phyloP scores from a whole-genome alignment of 2,329 filamentous ascomycete genomes.

The Monilinia aucupariae region DNA sequence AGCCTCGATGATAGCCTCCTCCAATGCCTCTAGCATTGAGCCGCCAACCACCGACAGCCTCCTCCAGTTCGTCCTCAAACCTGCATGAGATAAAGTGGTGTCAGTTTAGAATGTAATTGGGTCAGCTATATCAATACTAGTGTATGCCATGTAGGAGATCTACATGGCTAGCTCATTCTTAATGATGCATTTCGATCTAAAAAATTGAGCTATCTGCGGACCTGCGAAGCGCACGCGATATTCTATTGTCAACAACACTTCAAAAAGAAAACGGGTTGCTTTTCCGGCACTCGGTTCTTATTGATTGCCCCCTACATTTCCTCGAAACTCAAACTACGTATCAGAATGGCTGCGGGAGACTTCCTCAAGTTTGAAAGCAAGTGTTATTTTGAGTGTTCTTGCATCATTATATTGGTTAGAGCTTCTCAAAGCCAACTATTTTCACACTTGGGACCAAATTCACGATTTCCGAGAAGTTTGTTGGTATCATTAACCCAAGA shows the following conservation, averaged over 20 bases:
- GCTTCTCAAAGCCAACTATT: not conserved
- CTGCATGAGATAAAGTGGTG: not conserved
- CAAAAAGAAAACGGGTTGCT: rapidly evolving
- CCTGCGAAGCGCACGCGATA: not conserved
- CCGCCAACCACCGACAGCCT: not conserved
- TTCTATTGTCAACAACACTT: not conserved
- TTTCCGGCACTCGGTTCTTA: not conserved
- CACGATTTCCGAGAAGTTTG: not conserved
- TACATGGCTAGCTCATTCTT: not conserved
- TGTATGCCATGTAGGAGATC: not conserved
- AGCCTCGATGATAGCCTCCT: not conserved
- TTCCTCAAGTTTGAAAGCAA: not conserved
- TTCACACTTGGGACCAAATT: not conserved
- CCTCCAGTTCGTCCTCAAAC: too few relatives aligned
- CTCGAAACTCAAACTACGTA: too few relatives aligned
- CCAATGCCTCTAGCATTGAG: not conserved
- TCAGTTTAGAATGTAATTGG: not conserved
- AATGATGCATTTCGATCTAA: not conserved
- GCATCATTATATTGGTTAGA: not conserved
- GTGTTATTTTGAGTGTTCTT: not conserved
- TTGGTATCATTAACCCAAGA: not conserved
- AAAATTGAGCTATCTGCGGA: not conserved
- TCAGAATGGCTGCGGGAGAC: not conserved
- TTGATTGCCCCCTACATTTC: not conserved
- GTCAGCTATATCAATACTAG: not conserved